A percentile compares a stretch with the other conserved stretches of the same genome.
phyloP scores from a whole-genome alignment of 306 rosid species.

The Amphicarpaea edgeworthii region DNA sequence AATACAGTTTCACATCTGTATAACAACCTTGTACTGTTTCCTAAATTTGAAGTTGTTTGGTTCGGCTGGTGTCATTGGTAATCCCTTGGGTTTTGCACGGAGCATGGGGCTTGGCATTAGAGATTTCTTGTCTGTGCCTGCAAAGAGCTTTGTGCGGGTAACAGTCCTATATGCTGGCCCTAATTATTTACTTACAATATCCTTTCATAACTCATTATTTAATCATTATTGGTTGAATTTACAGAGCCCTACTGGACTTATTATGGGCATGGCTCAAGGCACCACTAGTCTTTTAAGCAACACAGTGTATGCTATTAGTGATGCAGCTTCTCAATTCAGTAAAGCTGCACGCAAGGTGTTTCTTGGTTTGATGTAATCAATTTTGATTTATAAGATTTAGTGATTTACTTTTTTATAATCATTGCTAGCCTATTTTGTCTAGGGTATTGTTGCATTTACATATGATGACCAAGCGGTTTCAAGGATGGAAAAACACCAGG shows the following conservation, averaged over 20 bases:
- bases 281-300: constrained; percentile 92
- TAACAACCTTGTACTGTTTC: constrained; percentile 37
- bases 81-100: constrained; percentile 98
- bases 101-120: constrained; percentile 87
- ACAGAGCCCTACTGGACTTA: constrained; percentile 92
- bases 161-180: neutral
- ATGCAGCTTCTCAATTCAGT: constrained; percentile 96
- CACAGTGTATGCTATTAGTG: constrained; percentile 92
- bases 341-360: constrained; percentile 94
- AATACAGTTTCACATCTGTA: neutral
- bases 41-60: constrained; percentile 80
- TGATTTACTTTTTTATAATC: neutral
- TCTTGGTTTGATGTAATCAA: constrained; percentile 39
- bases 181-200: constrained; percentile 4
- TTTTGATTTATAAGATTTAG: constrained; percentile 3
- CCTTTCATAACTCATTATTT: constrained; percentile 24
- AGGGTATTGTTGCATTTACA: constrained; percentile 99
- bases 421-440: constrained; percentile 33
- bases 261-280: constrained; percentile 94
- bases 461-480: constrained; percentile 88
- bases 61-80: constrained; percentile 98
- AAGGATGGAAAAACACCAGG: constrained; percentile 71
- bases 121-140: constrained; percentile 92
- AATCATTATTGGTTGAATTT: constrained; percentile 41
- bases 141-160: constrained; percentile 83